Conservation (phyloP, 116 monocot genomes). For the Iris pallida region DNA sequence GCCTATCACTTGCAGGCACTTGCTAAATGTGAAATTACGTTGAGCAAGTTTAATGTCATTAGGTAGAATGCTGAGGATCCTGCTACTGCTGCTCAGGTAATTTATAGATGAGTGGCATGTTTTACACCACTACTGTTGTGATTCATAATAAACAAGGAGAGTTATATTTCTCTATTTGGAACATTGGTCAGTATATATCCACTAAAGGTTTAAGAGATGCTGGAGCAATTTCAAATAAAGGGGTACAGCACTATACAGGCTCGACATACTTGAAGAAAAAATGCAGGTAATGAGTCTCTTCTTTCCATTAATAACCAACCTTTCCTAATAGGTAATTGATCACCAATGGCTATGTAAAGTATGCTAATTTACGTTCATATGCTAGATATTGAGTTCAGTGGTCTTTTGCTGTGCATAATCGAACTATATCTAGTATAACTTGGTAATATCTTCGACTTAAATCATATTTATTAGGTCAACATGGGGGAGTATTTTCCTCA, state of each 20-base stretch:
- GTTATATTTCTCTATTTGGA: constrained; percentile 6
- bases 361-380: too few relatives aligned
- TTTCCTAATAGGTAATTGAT: too few relatives aligned
- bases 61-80: constrained; percentile 60
- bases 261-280: constrained; percentile 46
- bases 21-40: constrained; percentile 48
- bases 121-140: not conserved
- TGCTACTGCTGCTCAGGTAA: constrained; percentile 76
- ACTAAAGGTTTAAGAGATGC: constrained; percentile 48
- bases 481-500: too few relatives aligned
- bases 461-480: too few relatives aligned
- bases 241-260: constrained; percentile 71
- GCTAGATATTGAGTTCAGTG: too few relatives aligned
- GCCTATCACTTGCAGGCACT: constrained; percentile 37
- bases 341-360: too few relatives aligned
- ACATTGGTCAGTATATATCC: constrained; percentile 38
- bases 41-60: constrained; percentile 41
- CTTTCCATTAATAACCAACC: not conserved
- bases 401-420: too few relatives aligned
- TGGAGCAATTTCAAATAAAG: constrained; percentile 60
- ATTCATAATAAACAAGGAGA: not conserved
- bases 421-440: too few relatives aligned
- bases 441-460: too few relatives aligned
- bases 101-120: not conserved
- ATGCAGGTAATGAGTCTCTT: constrained; percentile 44